These are phyloP conservation scores for Globisporangium sylvaticum DNA, from an alignment of 352 stramenopile genomes.

Conservation along the genomic window DNA sequence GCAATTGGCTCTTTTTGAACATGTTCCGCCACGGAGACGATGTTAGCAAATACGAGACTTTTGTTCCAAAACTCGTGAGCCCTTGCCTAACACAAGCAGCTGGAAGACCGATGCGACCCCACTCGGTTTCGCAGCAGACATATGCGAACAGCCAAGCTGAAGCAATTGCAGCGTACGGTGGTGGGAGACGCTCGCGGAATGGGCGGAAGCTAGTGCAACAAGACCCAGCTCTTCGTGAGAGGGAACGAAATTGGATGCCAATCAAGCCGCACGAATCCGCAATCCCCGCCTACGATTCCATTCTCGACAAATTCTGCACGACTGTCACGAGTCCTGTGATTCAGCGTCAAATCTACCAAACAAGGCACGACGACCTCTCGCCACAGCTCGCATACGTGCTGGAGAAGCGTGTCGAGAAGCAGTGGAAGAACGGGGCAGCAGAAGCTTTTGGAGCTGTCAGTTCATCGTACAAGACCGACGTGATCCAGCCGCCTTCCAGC, in stretches of 20 bases:
- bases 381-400: constrained; percentile 69
- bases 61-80: constrained; percentile 30
- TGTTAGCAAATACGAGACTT: constrained; percentile 62
- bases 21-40: constrained; percentile 76
- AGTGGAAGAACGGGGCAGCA: constrained; percentile 34
- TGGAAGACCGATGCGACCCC: constrained; percentile 1
- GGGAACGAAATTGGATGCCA: constrained; percentile 56
- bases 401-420: constrained; percentile 58
- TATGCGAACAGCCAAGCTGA: constrained; percentile 18
- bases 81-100: background rate
- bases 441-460: constrained; percentile 36
- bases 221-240: constrained; percentile 20
- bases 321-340: constrained; percentile 68
- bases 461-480: constrained; percentile 42
- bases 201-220: constrained; percentile 27
- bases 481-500: constrained; percentile 14
- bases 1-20: constrained; percentile 74
- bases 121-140: constrained; percentile 17
- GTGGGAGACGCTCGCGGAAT: background rate
- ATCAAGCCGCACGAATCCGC: constrained; percentile 40
- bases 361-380: constrained; percentile 50
- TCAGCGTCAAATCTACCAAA: constrained; percentile 77
- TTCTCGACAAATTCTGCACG: constrained; percentile 75
- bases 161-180: constrained; percentile 14
- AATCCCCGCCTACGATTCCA: constrained; percentile 69